Conservation (phyloP, 2,329 filamentous ascomycete genomes). For the Ceratocystis albifundus region DNA sequence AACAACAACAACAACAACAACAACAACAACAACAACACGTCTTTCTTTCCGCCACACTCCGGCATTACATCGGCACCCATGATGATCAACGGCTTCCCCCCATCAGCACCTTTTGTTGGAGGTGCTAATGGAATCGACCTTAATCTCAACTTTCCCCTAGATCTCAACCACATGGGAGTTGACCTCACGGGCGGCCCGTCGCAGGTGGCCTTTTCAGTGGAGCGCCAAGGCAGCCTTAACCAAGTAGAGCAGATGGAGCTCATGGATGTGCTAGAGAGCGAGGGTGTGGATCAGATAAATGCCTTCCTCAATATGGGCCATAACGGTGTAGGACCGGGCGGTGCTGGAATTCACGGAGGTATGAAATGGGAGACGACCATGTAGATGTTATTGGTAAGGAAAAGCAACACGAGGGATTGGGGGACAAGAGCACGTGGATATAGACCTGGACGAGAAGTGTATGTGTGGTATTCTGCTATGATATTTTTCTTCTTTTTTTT, state of each 20-base stretch:
- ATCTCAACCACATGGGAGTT: slow-evolving; percentile 27
- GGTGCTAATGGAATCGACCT: slow-evolving; percentile 19
- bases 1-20: slow-evolving; percentile 16
- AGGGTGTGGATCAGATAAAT: slow-evolving; percentile 52
- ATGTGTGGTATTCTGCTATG: background rate
- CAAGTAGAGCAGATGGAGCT: slow-evolving; percentile 74
- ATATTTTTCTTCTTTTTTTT: no score
- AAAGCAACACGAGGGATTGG: background rate
- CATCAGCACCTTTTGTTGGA: slow-evolving; percentile 21
- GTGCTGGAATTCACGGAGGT: slow-evolving; percentile 20
- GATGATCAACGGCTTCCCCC: slow-evolving; percentile 27
- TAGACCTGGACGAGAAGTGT: background rate
- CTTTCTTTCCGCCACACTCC: slow-evolving; percentile 33
- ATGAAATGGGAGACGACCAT: slow-evolving; percentile 21
- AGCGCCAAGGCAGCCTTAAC: slow-evolving; percentile 57
- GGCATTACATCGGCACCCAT: slow-evolving; percentile 33
- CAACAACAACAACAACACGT: slow-evolving; percentile 20
- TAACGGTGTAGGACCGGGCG: slow-evolving; percentile 24
- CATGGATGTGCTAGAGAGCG: slow-evolving; percentile 66
- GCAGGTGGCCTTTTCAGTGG: slow-evolving; percentile 32
- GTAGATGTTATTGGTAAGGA: background rate
- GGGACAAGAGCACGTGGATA: background rate
- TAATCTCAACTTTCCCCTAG: slow-evolving; percentile 28
- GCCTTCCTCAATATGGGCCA: slow-evolving; percentile 40
- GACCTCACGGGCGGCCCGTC: slow-evolving; percentile 23